A percentile compares a stretch with the other conserved stretches of the same genome.
Conservation (phyloP, 108 stramenopile genomes). For the Nitzschia putrida region DNA sequence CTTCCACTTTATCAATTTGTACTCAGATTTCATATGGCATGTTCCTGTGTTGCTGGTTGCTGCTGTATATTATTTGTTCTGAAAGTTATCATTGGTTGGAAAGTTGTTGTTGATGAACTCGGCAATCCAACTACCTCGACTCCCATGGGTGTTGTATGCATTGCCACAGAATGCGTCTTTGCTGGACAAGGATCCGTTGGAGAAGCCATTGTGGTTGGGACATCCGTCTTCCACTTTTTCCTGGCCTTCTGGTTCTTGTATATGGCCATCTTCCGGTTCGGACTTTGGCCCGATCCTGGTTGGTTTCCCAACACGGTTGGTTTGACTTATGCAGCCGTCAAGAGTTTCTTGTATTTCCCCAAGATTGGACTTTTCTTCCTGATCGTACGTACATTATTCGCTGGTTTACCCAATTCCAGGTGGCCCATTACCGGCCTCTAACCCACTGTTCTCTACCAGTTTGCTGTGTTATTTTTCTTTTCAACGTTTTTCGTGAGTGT, state of each 20-base stretch:
- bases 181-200: constrained; percentile 54
- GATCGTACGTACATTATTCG: background rate
- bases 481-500: constrained; percentile 31
- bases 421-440: background rate
- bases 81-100: constrained; percentile 46
- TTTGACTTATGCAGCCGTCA: constrained; percentile 57
- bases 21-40: constrained; percentile 39
- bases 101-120: constrained; percentile 60
- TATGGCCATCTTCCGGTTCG: constrained; percentile 47
- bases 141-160: constrained; percentile 60
- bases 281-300: constrained; percentile 56
- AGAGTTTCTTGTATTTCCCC: constrained; percentile 62
- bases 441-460: background rate
- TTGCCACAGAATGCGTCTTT: constrained; percentile 57
- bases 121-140: constrained; percentile 59
- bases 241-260: constrained; percentile 60
- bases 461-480: constrained; percentile 15
- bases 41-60: constrained; percentile 44
- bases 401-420: background rate
- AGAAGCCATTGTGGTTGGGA: constrained; percentile 43
- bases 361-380: constrained; percentile 52
- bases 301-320: constrained; percentile 72
- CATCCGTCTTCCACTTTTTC: constrained; percentile 47
- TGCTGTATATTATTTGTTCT: constrained; percentile 39
- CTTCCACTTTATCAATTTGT: constrained; percentile 15